phyloP scores from a whole-genome alignment of 2,329 filamentous ascomycete species.

The Xylariaceae sp. region DNA sequence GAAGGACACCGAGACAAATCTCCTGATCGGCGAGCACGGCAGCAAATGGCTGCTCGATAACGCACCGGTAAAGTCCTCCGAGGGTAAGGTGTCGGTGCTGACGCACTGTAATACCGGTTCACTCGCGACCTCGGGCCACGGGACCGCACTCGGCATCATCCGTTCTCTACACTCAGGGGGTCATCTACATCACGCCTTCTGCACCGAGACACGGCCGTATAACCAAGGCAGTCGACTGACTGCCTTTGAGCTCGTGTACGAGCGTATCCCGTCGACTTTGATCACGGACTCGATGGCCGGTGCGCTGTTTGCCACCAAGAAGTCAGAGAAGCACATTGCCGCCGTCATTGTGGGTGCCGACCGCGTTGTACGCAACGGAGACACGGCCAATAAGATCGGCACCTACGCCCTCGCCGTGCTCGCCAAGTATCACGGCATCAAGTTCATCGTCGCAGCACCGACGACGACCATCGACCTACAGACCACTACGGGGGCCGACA shows the following conservation, averaged over 20 bases:
- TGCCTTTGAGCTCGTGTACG: slow-evolving; percentile 94
- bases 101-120: slow-evolving; percentile 99
- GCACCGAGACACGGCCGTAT: slow-evolving; percentile 95
- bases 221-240: slow-evolving; percentile 96
- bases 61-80: slow-evolving; percentile 51
- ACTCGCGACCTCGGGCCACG: slow-evolving; percentile 95
- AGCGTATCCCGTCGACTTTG: slow-evolving; percentile 87
- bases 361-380: slow-evolving; percentile 92
- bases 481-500: slow-evolving; percentile 78
- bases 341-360: slow-evolving; percentile 95
- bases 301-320: slow-evolving; percentile 73
- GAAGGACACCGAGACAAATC: slow-evolving; percentile 87
- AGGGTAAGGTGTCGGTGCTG: slow-evolving; percentile 74
- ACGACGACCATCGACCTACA: slow-evolving; percentile 90
- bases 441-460: slow-evolving; percentile 93
- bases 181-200: slow-evolving; percentile 83
- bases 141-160: slow-evolving; percentile 93
- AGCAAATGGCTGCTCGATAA: slow-evolving; percentile 81
- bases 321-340: slow-evolving; percentile 70
- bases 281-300: slow-evolving; percentile 98
- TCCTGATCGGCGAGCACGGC: slow-evolving; percentile 82
- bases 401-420: slow-evolving; percentile 94
- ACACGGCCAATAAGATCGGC: slow-evolving; percentile 98
- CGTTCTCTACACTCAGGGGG: slow-evolving; percentile 74
- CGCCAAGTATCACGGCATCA: slow-evolving; percentile 84